A percentile compares a stretch with the other conserved stretches of the same genome.
phyloP scores from a whole-genome alignment of 352 stramenopile genomes.

The Globisporangium paddicum region DNA sequence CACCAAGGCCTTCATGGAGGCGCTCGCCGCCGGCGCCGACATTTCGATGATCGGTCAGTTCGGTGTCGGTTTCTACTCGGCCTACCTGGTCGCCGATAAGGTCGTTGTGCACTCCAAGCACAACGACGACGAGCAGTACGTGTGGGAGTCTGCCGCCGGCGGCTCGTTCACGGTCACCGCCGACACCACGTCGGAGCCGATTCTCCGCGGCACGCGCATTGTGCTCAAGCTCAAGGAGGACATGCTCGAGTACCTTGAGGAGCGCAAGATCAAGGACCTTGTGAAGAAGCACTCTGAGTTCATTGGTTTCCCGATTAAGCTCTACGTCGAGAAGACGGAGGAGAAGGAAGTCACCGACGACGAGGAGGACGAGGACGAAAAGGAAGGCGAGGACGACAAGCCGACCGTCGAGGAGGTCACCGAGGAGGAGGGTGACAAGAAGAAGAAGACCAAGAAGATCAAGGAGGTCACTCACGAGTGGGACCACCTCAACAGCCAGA shows the following conservation, averaged over 20 bases:
- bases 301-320: conserved; percentile 99
- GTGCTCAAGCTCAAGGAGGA: conserved; percentile 98
- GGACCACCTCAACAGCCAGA: conserved; percentile 99
- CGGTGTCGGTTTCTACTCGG: conserved; percentile 99
- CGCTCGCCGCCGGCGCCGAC: conserved; percentile 95
- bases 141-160: conserved; percentile 96
- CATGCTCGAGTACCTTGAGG: conserved; percentile 99
- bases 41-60: conserved; percentile 99
- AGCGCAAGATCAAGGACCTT: conserved; percentile 98
- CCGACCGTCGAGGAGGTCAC: conserved; percentile 97
- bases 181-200: conserved; percentile 84
- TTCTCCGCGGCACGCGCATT: conserved; percentile 94
- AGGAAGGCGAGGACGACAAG: conserved; percentile 95
- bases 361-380: conserved; percentile 96
- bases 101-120: conserved; percentile 98
- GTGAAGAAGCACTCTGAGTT: conserved; percentile 99
- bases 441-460: conserved; percentile 98
- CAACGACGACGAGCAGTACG: conserved; percentile 98
- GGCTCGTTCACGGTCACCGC: conserved; percentile 96
- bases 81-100: conserved; percentile 99
- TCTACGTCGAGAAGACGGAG: conserved; percentile 99
- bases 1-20: conserved; percentile 99
- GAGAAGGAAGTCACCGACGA: conserved; percentile 99
- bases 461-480: conserved; percentile 99
- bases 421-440: conserved; percentile 96